Evolutionary conservation across 495 filamentous ascomycete species (phyloP), one percentile per base, ranked within the genome.

Genomic region (Chaetomium fimeti): DNA sequence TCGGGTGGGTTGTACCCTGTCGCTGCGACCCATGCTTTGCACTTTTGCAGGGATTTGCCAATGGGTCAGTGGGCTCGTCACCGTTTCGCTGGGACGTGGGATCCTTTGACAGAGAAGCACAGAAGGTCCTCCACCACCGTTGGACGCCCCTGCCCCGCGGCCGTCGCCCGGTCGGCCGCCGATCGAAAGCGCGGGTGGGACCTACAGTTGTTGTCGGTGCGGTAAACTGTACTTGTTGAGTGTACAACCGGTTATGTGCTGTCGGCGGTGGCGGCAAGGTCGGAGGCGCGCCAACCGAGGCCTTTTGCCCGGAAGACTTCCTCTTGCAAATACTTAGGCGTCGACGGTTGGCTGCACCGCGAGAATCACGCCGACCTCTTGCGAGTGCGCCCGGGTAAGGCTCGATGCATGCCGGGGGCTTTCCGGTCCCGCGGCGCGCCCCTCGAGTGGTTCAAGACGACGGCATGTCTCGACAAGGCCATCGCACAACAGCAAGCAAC

Each of bases 71-170:
- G 42, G 60, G 42, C 28, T 65, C 63, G 62, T 66, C 66, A 68
- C 63, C 64, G 69, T 69, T 70, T 71, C 56, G 64, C 65, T 67
- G 66, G 65, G 55, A 67, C 49, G 61, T 32, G 63, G 64, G 64
- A 62, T 57, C 43, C 28, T 49, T 52, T 53, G 59, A 51, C 51
- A 36, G 32, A 36, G 47, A 48, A n/a, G n/a, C n/a, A n/a, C n/a
- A n/a, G 47, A 18, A 52, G 29, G 57, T 36, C 48, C 54, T 49
- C 27, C 52, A 20, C 57, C 40, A 66, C 51, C 36, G 45, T 53
- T 43, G 51, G 42, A 18, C 25, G 11, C 28, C 27, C 28, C 25
- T 38, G 45, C 13, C 29, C 60, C 60, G 60, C 36, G 48, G 18
- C 9, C 16, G 28, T 5, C 48, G 36, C 20, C 25, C 38, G 40